phyloP scores from a whole-genome alignment of 805 yeast species.

The Osmozyma mogii region DNA sequence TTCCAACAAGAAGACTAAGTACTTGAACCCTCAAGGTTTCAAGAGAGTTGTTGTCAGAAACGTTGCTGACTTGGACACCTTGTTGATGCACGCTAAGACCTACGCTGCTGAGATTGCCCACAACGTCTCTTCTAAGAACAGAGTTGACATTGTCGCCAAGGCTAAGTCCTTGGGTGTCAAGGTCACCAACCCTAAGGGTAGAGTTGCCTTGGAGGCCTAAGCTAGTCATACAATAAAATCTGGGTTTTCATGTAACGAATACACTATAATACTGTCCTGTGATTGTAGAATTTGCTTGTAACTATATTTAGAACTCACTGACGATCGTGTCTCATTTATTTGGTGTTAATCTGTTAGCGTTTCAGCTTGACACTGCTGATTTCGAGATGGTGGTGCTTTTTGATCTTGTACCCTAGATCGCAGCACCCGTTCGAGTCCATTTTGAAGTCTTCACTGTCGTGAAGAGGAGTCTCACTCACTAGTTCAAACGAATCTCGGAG shows the following conservation, averaged over 20 bases:
- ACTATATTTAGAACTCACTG: not conserved
- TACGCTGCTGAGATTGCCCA: conserved; percentile 99
- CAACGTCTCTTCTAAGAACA: conserved; percentile 97
- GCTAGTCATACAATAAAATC: conserved; percentile 13
- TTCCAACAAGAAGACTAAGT: conserved; percentile 97
- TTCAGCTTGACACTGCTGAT: conserved; percentile 25
- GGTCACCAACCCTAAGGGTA: conserved; percentile 99
- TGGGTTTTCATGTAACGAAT: conserved; percentile 14
- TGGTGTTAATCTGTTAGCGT: conserved; percentile 15
- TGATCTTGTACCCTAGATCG: conserved; percentile 35
- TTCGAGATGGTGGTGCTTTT: conserved; percentile 35
- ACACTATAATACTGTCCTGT: conserved; percentile 6
- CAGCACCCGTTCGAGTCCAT: conserved; percentile 25
- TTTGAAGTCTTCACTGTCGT: conserved; percentile 11
- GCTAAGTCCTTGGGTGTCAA: conserved; percentile 98
- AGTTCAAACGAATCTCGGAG: conserved; percentile 4
- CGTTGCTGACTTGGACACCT: conserved; percentile 87
- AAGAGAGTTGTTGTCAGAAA: conserved; percentile 92
- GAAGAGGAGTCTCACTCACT: conserved; percentile 8
- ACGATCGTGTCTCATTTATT: too few relatives aligned
- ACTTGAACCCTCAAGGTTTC: conserved; percentile 96
- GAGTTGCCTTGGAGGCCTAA: conserved; percentile 97
- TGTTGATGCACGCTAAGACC: conserved; percentile 94
- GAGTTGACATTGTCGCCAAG: conserved; percentile 91
- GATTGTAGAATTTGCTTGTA: not conserved